Evolutionary conservation across 2,329 filamentous ascomycete species (phyloP).

Genomic region (Colletotrichum lentis): DNA sequence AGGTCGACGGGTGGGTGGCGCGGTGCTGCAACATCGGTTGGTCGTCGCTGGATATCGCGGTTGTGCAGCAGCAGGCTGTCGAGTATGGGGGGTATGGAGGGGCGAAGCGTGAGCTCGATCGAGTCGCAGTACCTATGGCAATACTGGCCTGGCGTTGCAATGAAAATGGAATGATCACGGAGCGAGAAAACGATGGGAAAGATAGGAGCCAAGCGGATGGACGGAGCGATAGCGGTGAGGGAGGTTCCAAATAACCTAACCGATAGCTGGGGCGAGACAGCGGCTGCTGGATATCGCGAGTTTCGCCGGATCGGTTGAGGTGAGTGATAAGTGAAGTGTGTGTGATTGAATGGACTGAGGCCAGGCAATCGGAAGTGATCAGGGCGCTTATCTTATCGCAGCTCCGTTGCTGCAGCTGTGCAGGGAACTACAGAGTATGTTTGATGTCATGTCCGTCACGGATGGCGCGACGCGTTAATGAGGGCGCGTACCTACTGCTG

Average conservation of each 20-base stretch:
- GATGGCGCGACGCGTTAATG: slow-evolving; percentile 32
- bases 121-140: slow-evolving; percentile 1
- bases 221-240: not conserved
- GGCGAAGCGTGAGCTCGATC: not conserved
- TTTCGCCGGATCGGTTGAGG: not conserved
- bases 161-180: slow-evolving; percentile 8
- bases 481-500: not conserved
- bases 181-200: slow-evolving; percentile 7
- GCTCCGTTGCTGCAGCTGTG: not conserved
- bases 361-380: not conserved
- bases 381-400: slow-evolving; percentile 29
- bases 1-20: slow-evolving; percentile 21
- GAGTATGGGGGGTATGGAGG: not conserved
- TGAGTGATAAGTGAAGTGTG: not conserved
- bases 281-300: not conserved
- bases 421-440: no score
- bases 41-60: slow-evolving; percentile 4
- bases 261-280: not conserved
- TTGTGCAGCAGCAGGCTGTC: slow-evolving; percentile 30
- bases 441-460: slow-evolving; percentile 25
- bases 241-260: no score
- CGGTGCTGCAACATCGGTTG: slow-evolving; percentile 32
- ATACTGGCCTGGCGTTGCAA: not conserved
- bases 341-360: not conserved
- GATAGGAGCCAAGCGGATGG: not conserved